A percentile compares a stretch with the other conserved stretches of the same genome.
Conservation (phyloP, 768 basidiomycete species). For the Rhodotorula graminis region DNA sequence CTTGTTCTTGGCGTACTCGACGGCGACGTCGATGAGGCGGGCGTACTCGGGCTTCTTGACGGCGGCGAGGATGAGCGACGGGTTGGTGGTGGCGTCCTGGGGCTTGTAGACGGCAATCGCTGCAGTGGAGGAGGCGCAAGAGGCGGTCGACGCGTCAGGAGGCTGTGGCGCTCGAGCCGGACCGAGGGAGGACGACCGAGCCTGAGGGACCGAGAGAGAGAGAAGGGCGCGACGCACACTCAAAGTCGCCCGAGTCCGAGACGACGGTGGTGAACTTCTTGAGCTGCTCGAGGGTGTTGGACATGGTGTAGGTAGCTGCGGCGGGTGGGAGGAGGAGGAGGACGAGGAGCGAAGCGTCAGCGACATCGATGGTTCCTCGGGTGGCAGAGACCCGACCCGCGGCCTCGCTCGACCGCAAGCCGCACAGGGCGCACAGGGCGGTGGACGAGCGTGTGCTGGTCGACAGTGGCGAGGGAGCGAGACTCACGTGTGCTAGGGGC, state of each 20-base stretch:
- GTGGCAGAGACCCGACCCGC: neutral
- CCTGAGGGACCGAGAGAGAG: neutral
- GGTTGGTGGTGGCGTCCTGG: constrained; percentile 98
- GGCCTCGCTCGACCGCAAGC: no score
- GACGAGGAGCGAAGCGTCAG: neutral
- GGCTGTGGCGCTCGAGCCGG: no score
- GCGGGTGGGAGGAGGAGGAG: neutral
- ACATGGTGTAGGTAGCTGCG: constrained; percentile 40
- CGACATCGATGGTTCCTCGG: neutral
- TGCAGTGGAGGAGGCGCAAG: no score
- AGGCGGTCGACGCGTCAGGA: neutral
- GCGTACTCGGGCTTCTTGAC: constrained; percentile 83
- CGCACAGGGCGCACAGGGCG: no score
- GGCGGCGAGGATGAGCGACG: constrained; percentile 74
- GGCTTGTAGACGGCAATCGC: constrained; percentile 96
- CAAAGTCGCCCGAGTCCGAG: constrained; percentile 89
- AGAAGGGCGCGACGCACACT: constrained; percentile 52
- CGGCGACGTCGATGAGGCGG: constrained; percentile 69
- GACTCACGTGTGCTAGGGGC: no score
- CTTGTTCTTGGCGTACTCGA: constrained; percentile 71
- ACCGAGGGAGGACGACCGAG: neutral
- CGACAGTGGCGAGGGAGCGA: no score
- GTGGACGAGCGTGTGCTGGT: no score
- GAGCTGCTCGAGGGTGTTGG: constrained; percentile 54
- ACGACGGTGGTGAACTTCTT: constrained; percentile 92